Percentiles rank a stretch among this genome's conserved stretches.
These are phyloP conservation scores for Ulmus americana DNA, from an alignment of 331 rosid genomes.

Conservation along the genomic window DNA sequence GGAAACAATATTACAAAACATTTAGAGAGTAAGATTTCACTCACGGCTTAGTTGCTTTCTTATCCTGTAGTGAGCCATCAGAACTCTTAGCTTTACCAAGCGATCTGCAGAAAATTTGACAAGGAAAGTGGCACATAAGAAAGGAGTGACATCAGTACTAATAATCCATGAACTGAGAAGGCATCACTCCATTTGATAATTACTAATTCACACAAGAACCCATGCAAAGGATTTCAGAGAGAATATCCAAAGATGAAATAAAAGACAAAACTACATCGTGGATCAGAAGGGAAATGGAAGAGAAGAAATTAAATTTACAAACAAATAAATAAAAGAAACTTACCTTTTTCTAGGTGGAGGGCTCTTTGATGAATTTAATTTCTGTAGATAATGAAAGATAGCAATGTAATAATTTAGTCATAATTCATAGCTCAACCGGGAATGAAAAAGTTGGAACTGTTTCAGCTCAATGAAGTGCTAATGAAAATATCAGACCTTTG, in stretches of 20 bases:
- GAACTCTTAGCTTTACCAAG: constrained; percentile 37
- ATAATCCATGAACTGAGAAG: too few relatives aligned
- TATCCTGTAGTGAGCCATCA: constrained; percentile 30
- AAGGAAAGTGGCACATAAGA: constrained; percentile 10
- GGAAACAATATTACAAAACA: constrained; percentile 14
- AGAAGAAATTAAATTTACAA: too few relatives aligned
- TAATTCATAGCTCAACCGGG: constrained; percentile 6
- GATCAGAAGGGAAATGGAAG: constrained; percentile 6
- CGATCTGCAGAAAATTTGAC: constrained; percentile 42
- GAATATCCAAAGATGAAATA: not conserved
- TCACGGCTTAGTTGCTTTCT: constrained; percentile 48
- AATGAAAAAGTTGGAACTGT: constrained; percentile 18
- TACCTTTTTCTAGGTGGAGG: constrained; percentile 48
- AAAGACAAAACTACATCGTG: not conserved
- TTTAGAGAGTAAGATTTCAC: constrained; percentile 28
- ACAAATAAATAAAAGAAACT: constrained; percentile 24
- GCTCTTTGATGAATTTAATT: constrained; percentile 44
- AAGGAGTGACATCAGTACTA: not conserved
- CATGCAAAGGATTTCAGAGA: not conserved
- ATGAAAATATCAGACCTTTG: constrained; percentile 48
- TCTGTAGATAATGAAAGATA: constrained; percentile 41
- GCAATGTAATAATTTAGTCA: constrained; percentile 28
- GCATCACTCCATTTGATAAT: not conserved
- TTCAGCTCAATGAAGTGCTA: constrained; percentile 20
- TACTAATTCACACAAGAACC: not conserved